Conservation (phyloP, 73 alveolate genomes). For the Symbiodinium natans region DNA sequence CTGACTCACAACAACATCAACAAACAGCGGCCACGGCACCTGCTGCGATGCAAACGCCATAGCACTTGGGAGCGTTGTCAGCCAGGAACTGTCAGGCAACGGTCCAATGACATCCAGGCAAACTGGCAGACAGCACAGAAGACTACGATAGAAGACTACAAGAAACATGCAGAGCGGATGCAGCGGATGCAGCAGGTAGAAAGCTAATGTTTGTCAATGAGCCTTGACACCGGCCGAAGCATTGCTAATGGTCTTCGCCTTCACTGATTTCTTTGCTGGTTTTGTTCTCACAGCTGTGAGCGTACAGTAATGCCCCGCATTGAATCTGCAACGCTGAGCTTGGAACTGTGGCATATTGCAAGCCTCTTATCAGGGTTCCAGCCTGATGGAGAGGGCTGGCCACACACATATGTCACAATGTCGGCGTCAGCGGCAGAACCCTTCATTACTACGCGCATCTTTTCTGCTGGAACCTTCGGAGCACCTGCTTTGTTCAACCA, state of each 20-base stretch:
- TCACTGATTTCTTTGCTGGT: too few relatives aligned
- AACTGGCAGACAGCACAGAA: not conserved
- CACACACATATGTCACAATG: too few relatives aligned
- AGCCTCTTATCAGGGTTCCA: conserved; percentile 46
- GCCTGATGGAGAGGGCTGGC: conserved; percentile 17
- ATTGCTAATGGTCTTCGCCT: conserved; percentile 1
- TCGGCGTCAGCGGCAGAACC: too few relatives aligned
- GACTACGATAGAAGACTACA: not conserved
- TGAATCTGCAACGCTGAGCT: not conserved
- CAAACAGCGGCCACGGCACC: too few relatives aligned
- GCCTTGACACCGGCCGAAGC: conserved; percentile 13
- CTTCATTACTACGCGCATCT: too few relatives aligned
- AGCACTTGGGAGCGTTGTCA: conserved; percentile 64
- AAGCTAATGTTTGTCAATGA: not conserved
- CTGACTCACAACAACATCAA: too few relatives aligned
- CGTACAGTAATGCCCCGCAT: not conserved
- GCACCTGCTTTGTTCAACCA: conserved; percentile 78
- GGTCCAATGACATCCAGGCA: not conserved
- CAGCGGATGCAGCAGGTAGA: too few relatives aligned
- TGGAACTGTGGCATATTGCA: conserved; percentile 58
- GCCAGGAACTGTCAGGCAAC: conserved; percentile 34
- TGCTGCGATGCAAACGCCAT: conserved; percentile 67
- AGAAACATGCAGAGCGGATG: not conserved
- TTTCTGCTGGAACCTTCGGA: conserved; percentile 11
- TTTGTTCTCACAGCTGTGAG: too few relatives aligned